Evolutionary conservation across 768 basidiomycete genomes (phyloP).

Genomic region (Phaeolepiota aurea): DNA sequence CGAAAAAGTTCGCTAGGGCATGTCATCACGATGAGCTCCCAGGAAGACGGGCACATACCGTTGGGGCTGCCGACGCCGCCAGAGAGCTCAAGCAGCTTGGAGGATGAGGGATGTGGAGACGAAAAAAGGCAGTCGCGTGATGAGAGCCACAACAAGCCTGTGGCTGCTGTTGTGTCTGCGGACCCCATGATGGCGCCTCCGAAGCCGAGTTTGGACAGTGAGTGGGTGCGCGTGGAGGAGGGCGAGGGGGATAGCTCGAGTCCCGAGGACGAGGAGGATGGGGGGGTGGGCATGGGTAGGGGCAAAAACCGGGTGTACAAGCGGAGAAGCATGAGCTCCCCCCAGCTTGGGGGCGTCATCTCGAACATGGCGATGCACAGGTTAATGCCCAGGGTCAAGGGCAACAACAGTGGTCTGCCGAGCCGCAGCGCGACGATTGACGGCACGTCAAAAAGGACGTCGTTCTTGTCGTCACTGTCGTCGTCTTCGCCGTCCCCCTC

Average conservation of each 20-base stretch:
- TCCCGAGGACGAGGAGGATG: background rate
- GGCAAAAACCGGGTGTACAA: background rate
- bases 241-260: background rate
- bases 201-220: background rate
- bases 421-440: background rate
- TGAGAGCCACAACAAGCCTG: too few species aligned
- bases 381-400: too few species aligned
- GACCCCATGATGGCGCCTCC: background rate
- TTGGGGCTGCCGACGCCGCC: background rate
- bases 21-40: background rate
- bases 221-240: background rate
- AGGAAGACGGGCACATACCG: background rate
- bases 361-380: too few species aligned
- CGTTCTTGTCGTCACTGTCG: background rate
- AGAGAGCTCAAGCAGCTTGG: constrained; percentile 1
- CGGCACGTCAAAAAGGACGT: background rate
- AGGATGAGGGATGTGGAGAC: background rate
- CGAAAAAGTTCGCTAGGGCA: background rate
- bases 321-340: background rate
- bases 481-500: background rate
- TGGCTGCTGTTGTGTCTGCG: background rate
- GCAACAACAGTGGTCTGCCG: background rate
- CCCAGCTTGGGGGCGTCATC: background rate
- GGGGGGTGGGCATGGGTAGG: too few species aligned
- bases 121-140: background rate